These are phyloP conservation scores for Cystoderma amianthinum DNA, from an alignment of 768 basidiomycete species.

Conservation along the genomic window DNA sequence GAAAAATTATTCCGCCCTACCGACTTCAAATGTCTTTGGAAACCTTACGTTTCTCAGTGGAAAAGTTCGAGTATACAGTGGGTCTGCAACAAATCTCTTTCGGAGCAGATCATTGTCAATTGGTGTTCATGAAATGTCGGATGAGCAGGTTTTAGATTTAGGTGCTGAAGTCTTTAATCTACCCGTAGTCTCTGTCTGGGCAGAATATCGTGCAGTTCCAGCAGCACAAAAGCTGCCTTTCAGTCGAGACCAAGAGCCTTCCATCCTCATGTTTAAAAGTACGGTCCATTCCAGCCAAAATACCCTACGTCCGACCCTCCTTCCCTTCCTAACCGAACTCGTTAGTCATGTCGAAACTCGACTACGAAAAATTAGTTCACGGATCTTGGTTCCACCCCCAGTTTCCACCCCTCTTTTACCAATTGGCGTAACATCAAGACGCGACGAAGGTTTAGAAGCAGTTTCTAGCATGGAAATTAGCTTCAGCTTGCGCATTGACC, in stretches of 20 bases:
- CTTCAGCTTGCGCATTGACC: constrained; percentile 87
- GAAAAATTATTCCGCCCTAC: constrained; percentile 28
- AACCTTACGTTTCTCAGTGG: constrained; percentile 82
- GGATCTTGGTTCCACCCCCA: constrained; percentile 8
- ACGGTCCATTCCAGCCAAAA: constrained; percentile 91
- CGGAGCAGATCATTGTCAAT: constrained; percentile 29
- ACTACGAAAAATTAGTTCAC: constrained; percentile 46
- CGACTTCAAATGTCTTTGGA: constrained; percentile 55
- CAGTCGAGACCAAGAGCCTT: constrained; percentile 33
- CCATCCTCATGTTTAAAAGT: constrained; percentile 72
- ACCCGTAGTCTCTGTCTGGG: constrained; percentile 76
- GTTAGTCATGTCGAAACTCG: constrained; percentile 64
- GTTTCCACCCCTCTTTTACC: constrained; percentile 5
- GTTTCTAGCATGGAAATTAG: constrained; percentile 61
- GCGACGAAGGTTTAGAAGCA: constrained; percentile 14
- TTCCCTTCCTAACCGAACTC: constrained; percentile 82
- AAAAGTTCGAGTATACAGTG: constrained; percentile 67
- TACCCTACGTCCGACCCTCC: constrained; percentile 68
- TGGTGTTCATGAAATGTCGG: constrained; percentile 33
- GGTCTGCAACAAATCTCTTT: constrained; percentile 29
- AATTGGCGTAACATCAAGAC: constrained; percentile 7
- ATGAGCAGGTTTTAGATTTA: constrained; percentile 43
- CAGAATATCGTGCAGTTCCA: constrained; percentile 66
- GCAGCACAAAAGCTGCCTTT: constrained; percentile 28
- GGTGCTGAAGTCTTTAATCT: constrained; percentile 65